Base-by-base conservation (phyloP, 768 basidiomycete genomes). In the Botryobasidium botryosum region DNA sequence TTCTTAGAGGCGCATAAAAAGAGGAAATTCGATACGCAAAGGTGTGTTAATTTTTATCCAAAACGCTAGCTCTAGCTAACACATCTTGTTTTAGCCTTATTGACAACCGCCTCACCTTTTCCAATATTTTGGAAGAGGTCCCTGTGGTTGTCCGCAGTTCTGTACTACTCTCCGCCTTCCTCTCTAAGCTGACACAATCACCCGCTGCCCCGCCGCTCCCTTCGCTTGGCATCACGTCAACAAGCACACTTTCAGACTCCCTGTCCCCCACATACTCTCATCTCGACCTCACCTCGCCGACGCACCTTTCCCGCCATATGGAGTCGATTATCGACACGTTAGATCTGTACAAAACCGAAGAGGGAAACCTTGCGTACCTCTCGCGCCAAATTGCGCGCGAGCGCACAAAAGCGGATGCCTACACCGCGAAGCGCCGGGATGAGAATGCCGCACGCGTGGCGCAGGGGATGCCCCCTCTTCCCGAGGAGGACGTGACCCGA, bases 301-400 rank as follows among this genome's bases (percentile, higher is more conserved):
- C 79, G 6, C 53, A 56, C n/a, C 66, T 84, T 41, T 75, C 80
- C 44, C 71, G 71, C 57, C 83, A 83, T 58, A 62, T 92, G 51
- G 83, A 86, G 64, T 74, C 79, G 59, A 75, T 90, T 40, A 75
- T 84, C 49, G 86, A 92, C 59, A 75, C 79, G 0, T 67, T 92
- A 48, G 85, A 88, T 62, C 72, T 65, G 53, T 86, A 88, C 64
- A 75, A 78, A 55, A 85, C 82, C 44, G 90, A 94, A 61, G 84
- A 91, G 56, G 83, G 85, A 41, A 92, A 92, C 61, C 71, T 90
- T 51, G 87, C 81, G 43, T 94, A 87, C 67, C 65, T 86, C 52
- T 69, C 69, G 36, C 77, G 90, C 44, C 88, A 91, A 59, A 91
- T 91, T 56, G 78, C 78, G 25, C 72, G 90, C 25, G 90, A 94